Conservation (phyloP, 2,329 filamentous ascomycete genomes). For the Fonsecaea nubica region DNA sequence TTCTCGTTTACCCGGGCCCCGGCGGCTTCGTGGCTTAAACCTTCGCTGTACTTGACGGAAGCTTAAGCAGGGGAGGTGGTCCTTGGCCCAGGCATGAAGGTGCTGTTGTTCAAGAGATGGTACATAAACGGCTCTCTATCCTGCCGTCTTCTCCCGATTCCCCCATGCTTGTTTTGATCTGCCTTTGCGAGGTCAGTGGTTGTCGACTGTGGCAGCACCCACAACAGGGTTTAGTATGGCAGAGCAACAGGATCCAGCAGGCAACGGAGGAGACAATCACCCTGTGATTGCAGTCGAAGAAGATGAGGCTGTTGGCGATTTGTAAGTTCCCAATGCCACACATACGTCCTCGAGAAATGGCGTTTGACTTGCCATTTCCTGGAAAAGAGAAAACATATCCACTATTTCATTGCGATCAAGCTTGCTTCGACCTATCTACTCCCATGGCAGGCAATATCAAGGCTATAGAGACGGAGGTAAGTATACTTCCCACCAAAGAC, state of each 20-base stretch:
- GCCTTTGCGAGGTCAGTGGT: not conserved
- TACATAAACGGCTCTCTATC: not conserved
- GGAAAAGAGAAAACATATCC: slow-evolving; percentile 2
- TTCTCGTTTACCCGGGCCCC: not conserved
- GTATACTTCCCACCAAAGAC: not conserved
- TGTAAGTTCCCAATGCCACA: not conserved
- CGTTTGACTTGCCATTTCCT: not conserved
- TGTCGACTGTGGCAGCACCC: not conserved
- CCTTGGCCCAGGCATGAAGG: not conserved
- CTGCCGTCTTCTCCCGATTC: not conserved
- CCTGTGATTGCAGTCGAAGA: slow-evolving; percentile 4
- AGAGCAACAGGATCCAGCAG: not conserved
- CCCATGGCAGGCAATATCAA: slow-evolving; percentile 12
- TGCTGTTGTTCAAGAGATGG: not conserved
- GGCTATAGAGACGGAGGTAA: slow-evolving; percentile 10
- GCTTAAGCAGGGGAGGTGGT: not conserved
- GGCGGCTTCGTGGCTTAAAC: not conserved
- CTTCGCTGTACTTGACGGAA: not conserved
- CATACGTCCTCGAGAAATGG: not conserved
- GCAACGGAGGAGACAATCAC: not conserved
- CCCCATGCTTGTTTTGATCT: not conserved
- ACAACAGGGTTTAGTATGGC: not conserved
- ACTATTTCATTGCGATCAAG: slow-evolving; percentile 2
- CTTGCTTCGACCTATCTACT: slow-evolving; percentile 6
- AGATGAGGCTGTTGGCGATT: slow-evolving; percentile 3